These are phyloP conservation scores for Hypericum androsaemum DNA, from an alignment of 345 rosid genomes.

Conservation along the genomic window DNA sequence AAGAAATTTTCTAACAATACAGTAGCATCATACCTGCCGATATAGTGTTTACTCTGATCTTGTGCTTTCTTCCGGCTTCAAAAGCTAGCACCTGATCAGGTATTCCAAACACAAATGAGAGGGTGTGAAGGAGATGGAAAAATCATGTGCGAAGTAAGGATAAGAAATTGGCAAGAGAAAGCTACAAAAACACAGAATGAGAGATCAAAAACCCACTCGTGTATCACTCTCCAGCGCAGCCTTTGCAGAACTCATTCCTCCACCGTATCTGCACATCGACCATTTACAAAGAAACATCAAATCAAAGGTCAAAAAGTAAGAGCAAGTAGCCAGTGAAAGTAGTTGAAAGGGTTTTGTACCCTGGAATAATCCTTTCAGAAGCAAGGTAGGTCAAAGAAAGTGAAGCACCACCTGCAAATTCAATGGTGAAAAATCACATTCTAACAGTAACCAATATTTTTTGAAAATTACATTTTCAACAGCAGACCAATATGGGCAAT, in stretches of 20 bases:
- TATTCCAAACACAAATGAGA: background rate
- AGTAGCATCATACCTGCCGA: background rate
- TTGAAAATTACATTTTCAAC: too few relatives aligned
- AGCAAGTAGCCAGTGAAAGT: background rate
- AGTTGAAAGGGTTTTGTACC: background rate
- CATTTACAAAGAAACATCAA: background rate
- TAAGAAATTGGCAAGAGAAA: background rate
- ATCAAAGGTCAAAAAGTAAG: background rate
- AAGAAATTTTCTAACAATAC: too few relatives aligned
- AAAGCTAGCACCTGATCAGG: slow-evolving; percentile 5
- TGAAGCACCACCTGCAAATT: too few relatives aligned
- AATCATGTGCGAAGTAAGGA: background rate
- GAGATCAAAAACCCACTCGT: background rate
- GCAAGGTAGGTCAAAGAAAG: too few relatives aligned
- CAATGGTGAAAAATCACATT: too few relatives aligned
- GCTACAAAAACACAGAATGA: too few relatives aligned
- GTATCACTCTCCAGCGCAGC: slow-evolving; percentile 10
- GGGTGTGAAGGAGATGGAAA: background rate
- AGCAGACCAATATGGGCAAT: too few relatives aligned
- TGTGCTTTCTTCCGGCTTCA: slow-evolving; percentile 9
- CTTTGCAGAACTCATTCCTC: slow-evolving; percentile 11
- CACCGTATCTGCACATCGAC: slow-evolving; percentile 3
- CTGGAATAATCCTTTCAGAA: background rate
- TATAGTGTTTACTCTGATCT: slow-evolving; percentile 10
- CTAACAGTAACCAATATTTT: too few relatives aligned